Evolutionary conservation across 2,329 filamentous ascomycete species (phyloP), one percentile per base, ranked within the genome.

Genomic region (Clarireedia homoeocarpa): DNA sequence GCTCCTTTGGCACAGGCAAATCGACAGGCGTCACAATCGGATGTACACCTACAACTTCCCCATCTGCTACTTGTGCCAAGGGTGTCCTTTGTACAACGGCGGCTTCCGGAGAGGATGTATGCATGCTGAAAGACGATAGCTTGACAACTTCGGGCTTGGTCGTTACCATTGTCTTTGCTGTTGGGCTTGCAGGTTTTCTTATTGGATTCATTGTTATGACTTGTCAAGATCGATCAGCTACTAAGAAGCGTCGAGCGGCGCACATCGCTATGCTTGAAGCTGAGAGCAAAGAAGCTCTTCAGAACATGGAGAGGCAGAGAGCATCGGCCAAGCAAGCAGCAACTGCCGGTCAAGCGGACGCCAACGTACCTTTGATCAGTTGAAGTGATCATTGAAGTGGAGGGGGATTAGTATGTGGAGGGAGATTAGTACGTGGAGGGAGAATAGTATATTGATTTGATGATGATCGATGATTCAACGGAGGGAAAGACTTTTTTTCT

Each of bases 1-100:
- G 54, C 17, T 56, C 54, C n/a, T 52, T 46, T n/a, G 38, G 42
- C 12, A 53, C 27, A n/a, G 54, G 54, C n/a, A 23, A 14, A 53
- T 53, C 54, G 12, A 46, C 48, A 5, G 54, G 54, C 23, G 49
- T 40, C 7, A 56, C 48, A 17, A 14, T 52, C 10, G 49, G 54
- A 27, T 56, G 54, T 17, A 36, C 9, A 6, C 20, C 54, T 51
- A 56, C 54, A 27, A 45, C 49, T 2, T 10, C 10, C 30, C 17
- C 48, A 14, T 17, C n/a, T 4, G 15, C 34, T 6, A 52, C 42
- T 17, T 56, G 54, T 34, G 48, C 49, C 9, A 5, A 40, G 14
- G 49, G 49, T 6, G 36, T 52, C n/a, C 23, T 56, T 9, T 56
- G 54, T 34, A 46, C 40, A 2, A 56, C 48, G 7, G n/a, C 14